Base-by-base conservation (phyloP, 345 rosid genomes). In the Hibiscus syriacus region DNA sequence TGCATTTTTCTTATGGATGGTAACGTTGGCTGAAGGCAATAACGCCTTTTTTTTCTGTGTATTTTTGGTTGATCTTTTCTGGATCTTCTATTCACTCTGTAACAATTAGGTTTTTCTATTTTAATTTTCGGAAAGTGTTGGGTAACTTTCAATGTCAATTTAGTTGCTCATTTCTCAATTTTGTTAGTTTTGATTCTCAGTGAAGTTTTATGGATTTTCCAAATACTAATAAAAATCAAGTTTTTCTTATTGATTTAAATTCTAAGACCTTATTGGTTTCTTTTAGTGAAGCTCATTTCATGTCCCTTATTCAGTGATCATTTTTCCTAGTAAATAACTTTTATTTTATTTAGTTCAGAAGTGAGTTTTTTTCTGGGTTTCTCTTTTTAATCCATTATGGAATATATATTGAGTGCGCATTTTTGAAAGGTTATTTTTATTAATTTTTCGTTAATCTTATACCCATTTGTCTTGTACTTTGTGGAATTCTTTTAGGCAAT, bases 181-280 rank as follows among this genome's bases (percentile, higher is more conserved):
- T 41, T 41, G 20, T 62, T 62, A 62, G 66, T 39, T 62, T 62
- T 39, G 52, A 50, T 62, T 62, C 30, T 39, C 11, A 38, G 2
- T 62, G 48, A 61, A 39, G 32, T 39, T 39, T 39, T 22, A 4
- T 39, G 52, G 19, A 22, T 14, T 20, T 62, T 32, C 12, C 11
- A 29, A 38, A 12, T 10, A 39, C 23, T 39, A 39, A 16, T 22
- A 39, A 39, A 32, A 22, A 39, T 39, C 16, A 8, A 22, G 52
- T 1, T 39, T 39, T 23, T 36, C 23, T 13, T 52, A 27, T 56
- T 26, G 26, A 26, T 27, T 32, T 55, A 6, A 55, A 27, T 27
- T 14, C 7, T 30, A 27, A 6, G 11, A 12, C 10, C n/a, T 30
- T 57, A 17, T 29, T 29, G 38, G 7, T 56, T 56, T 56, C 14